Evolutionary conservation across 2,329 filamentous ascomycete species (phyloP), one percentile per base, ranked within the genome.

Genomic region (Fusarium marasasianum): DNA sequence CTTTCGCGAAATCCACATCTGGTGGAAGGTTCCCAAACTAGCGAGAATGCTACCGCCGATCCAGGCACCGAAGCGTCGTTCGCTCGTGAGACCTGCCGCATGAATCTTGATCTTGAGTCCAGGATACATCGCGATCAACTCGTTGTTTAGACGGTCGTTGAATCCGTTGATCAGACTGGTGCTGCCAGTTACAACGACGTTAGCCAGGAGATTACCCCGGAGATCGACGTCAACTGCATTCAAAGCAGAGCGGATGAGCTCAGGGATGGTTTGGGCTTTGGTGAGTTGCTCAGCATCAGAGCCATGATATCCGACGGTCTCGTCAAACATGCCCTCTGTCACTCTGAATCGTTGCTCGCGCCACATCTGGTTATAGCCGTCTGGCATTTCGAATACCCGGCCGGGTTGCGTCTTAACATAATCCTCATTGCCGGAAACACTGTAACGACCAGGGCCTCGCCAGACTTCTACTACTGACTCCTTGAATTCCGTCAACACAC

Each of bases 1-100:
- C 87, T 98, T 97, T 83, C 91, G 94, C 31, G 93, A 96, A 78
- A 99, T 97, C 96, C 96, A 99, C 93, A 99, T 96, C 86, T 99
- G 96, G 85, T 99, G 96, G 85, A 99, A 99, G 20, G 95, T 98
- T 15, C 97, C 97, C 84, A 99, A 83, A 83, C 95, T 98, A 12
- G 94, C 95, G 76, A 99, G 86, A 77, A 99, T 98, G 83, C 95
- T 98, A 51, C 96, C 96, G 53, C 97, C 96, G 76, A 99, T 95
- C 96, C 96, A 99, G 56, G 94, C 92, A 29, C 94, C 95, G 82
- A 97, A 98, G 75, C 95, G 93, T 61, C 97, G 87, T 87, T 99
- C 97, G 43, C 92, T 93, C 2, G 93, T 93, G 78, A 96, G 91
- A 24, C 94, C 94, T 1, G 95, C 92, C 0, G 96, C 94, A 77